Base-by-base conservation (phyloP, 192 early-diverging fungal genomes). In the Mortierella alpina region DNA sequence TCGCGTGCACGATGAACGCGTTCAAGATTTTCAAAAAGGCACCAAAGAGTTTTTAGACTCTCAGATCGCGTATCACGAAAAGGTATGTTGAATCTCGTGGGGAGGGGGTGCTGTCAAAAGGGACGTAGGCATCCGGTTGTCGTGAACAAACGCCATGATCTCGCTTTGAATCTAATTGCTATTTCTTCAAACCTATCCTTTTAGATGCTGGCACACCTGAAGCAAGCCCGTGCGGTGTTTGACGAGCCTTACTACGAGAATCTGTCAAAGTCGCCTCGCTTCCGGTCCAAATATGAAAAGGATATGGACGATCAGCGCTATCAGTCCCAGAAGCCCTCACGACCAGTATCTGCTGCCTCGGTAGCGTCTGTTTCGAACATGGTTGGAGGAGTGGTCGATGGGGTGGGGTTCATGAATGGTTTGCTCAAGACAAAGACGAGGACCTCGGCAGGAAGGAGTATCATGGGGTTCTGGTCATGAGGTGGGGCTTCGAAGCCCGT, bases 321-420 rank as follows among this genome's bases (percentile, higher is more conserved):
- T 44, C 77, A 80, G 45, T 63, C 70, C 5, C 77, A 80, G 41
- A 80, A 72, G 42, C 84, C 79, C 17, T 77, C 84, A 15, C 73
- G 79, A 0, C 79, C 84, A 2, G 79, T 77, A 15, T 82, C 83
- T 40, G 61, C 79, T 10, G 73, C 70, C 13, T 84, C 84, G 14
- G 84, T 82, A 14, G 61, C 72, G 17, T 82, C 84, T 2, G 71
- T 85, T 40, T 78, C 84, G 4, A 80, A 68, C 22, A 74, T 85
- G 70, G 79, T 85, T 22, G 84, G 84, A 45, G 84, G 84, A 5
- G 84, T 85, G 5, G 79, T 85, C 54, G 84, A 85, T 68, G 84
- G 84, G 5, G 83, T 84, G 11, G 83, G 78, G 48, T 82, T 75
- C 47, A 82, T 85, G 79, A 85, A 73, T 70, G 79, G 79, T 0